Percentiles rank a stretch among this genome's conserved stretches.
These are phyloP conservation scores for Mallotus repandus DNA, from an alignment of 441 rosid species.

Conservation along the genomic window DNA sequence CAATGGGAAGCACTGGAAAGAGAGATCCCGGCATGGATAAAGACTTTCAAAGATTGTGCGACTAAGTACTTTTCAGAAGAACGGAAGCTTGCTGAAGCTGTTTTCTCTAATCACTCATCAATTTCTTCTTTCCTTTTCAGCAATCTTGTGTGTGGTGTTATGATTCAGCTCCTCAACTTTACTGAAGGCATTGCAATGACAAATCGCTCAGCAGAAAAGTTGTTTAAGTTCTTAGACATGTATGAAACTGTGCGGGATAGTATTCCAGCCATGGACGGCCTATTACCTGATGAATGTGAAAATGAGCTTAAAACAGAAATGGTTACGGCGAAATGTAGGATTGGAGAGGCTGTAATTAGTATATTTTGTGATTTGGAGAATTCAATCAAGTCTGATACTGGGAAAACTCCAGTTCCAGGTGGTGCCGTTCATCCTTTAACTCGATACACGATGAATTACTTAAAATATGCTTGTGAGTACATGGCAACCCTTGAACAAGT, in stretches of 20 bases:
- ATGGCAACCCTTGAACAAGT: slow-evolving; percentile 75
- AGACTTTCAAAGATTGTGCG: slow-evolving; percentile 56
- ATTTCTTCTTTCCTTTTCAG: slow-evolving; percentile 45
- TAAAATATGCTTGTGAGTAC: slow-evolving; percentile 77
- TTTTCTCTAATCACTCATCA: slow-evolving; percentile 40
- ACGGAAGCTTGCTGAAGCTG: slow-evolving; percentile 43
- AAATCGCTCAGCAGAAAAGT: slow-evolving; percentile 67
- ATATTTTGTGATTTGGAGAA: slow-evolving; percentile 72
- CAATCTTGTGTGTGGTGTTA: slow-evolving; percentile 44
- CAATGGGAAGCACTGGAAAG: slow-evolving; percentile 74
- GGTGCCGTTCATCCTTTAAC: slow-evolving; percentile 91
- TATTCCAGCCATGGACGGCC: slow-evolving; percentile 35
- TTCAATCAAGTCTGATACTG: slow-evolving; percentile 66
- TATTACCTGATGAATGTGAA: slow-evolving; percentile 42
- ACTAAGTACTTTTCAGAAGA: slow-evolving; percentile 56
- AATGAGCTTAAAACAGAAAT: slow-evolving; percentile 54
- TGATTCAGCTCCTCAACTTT: slow-evolving; percentile 68
- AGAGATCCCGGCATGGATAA: slow-evolving; percentile 69
- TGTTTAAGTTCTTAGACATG: slow-evolving; percentile 82
- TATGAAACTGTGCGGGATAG: slow-evolving; percentile 70
- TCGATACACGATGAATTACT: slow-evolving; percentile 87
- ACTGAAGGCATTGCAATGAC: slow-evolving; percentile 74
- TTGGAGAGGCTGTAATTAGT: slow-evolving; percentile 70
- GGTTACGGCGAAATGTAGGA: slow-evolving; percentile 42
- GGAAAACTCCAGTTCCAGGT: slow-evolving; percentile 72